Percentiles rank a stretch among this genome's conserved stretches.
Conservation (phyloP, 1,139 yeast species). For the Groenewaldozyma auringiensis region DNA sequence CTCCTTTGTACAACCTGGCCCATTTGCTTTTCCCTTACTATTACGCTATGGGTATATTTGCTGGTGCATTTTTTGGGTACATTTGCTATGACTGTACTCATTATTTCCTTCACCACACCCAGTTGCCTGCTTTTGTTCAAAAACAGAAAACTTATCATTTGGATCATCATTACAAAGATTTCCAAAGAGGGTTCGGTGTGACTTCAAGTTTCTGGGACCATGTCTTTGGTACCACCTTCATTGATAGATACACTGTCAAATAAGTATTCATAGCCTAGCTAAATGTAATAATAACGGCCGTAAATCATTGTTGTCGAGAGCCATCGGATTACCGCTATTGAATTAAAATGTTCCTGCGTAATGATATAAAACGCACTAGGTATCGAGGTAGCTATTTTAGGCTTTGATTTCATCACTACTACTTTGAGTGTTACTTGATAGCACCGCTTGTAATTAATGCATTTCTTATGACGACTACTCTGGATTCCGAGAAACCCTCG, state of each 20-base stretch:
- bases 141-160: slow-evolving; percentile 80
- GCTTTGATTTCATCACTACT: too few relatives aligned
- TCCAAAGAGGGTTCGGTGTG: slow-evolving; percentile 94
- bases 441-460: too few relatives aligned
- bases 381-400: too few relatives aligned
- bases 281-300: too few relatives aligned
- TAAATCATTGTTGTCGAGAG: too few relatives aligned
- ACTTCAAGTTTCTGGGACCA: slow-evolving; percentile 90
- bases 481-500: too few relatives aligned
- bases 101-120: slow-evolving; percentile 79
- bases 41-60: slow-evolving; percentile 63
- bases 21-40: slow-evolving; percentile 49
- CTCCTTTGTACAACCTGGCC: slow-evolving; percentile 55
- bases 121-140: slow-evolving; percentile 68
- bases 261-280: background rate
- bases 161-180: slow-evolving; percentile 96
- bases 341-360: too few relatives aligned
- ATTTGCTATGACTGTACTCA: slow-evolving; percentile 86
- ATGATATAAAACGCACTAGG: too few relatives aligned
- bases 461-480: too few relatives aligned
- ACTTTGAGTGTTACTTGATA: too few relatives aligned
- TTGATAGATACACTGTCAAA: slow-evolving; percentile 13
- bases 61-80: slow-evolving; percentile 94
- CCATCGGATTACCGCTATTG: too few relatives aligned
- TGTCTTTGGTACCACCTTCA: slow-evolving; percentile 67